Percentiles rank a stretch among this genome's conserved stretches.
These are phyloP conservation scores for Scenedesmus sp. DNA, from an alignment of 163 green algal species.

Conservation along the genomic window DNA sequence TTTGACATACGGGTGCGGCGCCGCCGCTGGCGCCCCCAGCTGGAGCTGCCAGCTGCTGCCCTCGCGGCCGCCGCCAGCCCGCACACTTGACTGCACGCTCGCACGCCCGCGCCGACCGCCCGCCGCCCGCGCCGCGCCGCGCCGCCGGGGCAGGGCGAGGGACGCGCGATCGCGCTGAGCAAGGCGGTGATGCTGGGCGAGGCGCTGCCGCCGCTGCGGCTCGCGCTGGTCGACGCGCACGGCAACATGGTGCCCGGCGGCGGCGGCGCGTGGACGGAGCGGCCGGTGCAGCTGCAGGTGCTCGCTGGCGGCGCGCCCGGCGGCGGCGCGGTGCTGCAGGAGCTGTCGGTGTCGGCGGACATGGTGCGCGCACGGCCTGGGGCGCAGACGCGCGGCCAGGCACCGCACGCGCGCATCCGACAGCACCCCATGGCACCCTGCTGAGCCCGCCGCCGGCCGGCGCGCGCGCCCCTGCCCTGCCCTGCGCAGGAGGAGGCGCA, in stretches of 20 bases:
- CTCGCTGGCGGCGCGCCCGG: neutral
- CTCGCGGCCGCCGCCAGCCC: no score
- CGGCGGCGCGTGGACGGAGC: neutral
- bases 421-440: neutral
- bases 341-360: constrained; percentile 38
- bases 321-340: constrained; percentile 31
- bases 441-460: no score
- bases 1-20: constrained; percentile 41
- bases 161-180: constrained; percentile 50
- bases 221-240: constrained; percentile 61
- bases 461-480: no score
- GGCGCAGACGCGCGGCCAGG: no score
- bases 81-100: no score
- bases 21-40: no score
- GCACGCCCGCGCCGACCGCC: no score
- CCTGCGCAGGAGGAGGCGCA: constrained; percentile 12
- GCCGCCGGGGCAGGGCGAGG: constrained; percentile 62
- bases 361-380: no score
- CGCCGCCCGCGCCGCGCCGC: neutral
- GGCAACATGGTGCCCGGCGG: constrained; percentile 52
- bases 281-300: constrained; percentile 34
- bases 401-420: no score
- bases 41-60: no score
- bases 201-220: constrained; percentile 57
- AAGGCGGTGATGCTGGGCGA: constrained; percentile 69